Base-by-base conservation (phyloP, 2,329 filamentous ascomycete species). In the Diaporthe aspalathi region DNA sequence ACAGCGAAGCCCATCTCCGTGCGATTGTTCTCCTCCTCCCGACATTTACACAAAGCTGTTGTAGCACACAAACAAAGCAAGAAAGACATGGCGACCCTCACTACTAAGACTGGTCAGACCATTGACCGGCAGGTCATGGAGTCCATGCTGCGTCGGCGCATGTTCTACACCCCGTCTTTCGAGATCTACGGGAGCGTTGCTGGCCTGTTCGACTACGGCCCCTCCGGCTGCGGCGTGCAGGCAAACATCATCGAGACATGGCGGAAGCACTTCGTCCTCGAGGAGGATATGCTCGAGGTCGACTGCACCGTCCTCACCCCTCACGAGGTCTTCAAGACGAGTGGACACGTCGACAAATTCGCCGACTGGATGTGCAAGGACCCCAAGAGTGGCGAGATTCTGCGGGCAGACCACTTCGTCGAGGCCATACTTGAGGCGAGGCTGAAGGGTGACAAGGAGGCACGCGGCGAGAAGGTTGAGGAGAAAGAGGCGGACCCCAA, bases 331-430 rank as follows among this genome's bases (percentile, higher is more conserved):
- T 89, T 99, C 79, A 97, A 98, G 88, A 97, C 95, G 68, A 93
- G 91, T 81, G 96, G 96, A 74, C 96, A 99, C 84, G 96, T 98
- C 75, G 95, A 98, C 83, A 97, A 97, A 83, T 98, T 98, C 79
- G 93, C 94, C 83, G 95, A 98, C 82, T 98, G 93, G 94, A 98
- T 98, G 95, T 97, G 94, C 91, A 97, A 97, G 84, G 96, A 99
- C 82, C 94, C 95, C 74, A 97, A 97, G 88, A 97, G 92, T 78
- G 96, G 96, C 80, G 96, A 99, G 82, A 97, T 98, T 79, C 91
- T 99, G 81, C 91, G 96, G 76, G 94, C 96, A 71, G 96, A 99
- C 80, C 96, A 99, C 85, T 90, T 98, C 78, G 95, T 99, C 76
- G 95, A 98, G 87, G 94, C 97, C 77, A 91, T 98, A 47, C 89